Evolutionary conservation across 192 early-diverging fungal species (phyloP).

Genomic region (Linderina pennispora): DNA sequence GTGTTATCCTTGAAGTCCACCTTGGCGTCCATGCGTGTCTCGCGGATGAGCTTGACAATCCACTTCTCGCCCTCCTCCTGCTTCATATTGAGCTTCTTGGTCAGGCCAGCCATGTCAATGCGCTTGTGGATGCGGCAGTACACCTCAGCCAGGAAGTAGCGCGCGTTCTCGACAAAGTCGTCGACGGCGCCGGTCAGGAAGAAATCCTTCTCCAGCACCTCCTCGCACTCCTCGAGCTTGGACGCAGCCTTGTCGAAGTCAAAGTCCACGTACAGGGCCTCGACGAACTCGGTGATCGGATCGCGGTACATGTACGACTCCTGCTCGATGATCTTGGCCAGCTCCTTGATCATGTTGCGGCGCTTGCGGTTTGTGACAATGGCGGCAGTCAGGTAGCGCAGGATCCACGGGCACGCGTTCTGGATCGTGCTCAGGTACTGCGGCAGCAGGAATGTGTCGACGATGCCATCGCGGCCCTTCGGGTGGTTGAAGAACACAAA

Average conservation of each 20-base stretch:
- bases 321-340: constrained; percentile 84
- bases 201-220: constrained; percentile 82
- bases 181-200: constrained; percentile 83
- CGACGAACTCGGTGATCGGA: constrained; percentile 91
- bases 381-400: constrained; percentile 90
- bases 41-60: constrained; percentile 95
- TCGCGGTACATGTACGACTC: constrained; percentile 79
- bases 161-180: constrained; percentile 93
- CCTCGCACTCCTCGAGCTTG: constrained; percentile 84
- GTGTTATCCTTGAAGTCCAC: constrained; percentile 94
- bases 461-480: constrained; percentile 88
- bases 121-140: constrained; percentile 97
- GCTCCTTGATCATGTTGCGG: constrained; percentile 79
- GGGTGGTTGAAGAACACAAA: constrained; percentile 99
- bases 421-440: constrained; percentile 97
- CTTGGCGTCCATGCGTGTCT: constrained; percentile 95
- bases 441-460: constrained; percentile 88
- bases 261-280: constrained; percentile 87
- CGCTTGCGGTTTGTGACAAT: constrained; percentile 88
- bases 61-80: constrained; percentile 93
- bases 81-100: constrained; percentile 76
- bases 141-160: constrained; percentile 91
- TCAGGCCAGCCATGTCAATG: constrained; percentile 86
- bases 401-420: constrained; percentile 92
- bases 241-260: constrained; percentile 90